phyloP scores from a whole-genome alignment of 257 asterid species.

The Ophiorrhiza pumila region DNA sequence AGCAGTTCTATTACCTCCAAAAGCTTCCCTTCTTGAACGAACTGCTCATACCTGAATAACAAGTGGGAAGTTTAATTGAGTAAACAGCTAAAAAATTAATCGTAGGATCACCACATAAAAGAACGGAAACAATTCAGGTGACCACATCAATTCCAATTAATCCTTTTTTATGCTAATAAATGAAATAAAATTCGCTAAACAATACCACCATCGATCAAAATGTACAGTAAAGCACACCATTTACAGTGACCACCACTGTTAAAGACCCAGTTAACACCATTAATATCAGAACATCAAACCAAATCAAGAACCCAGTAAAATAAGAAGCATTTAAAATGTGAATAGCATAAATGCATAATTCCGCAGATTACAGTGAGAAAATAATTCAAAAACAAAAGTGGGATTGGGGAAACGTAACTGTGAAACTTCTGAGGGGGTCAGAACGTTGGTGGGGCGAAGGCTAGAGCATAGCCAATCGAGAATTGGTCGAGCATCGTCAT shows the following conservation, averaged over 20 bases:
- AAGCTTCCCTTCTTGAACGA: constrained; percentile 79
- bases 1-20: constrained; percentile 56
- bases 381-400: neutral
- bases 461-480: constrained; percentile 98
- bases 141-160: neutral
- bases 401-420: constrained; percentile 44
- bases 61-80: neutral
- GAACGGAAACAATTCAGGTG: neutral
- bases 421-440: constrained; percentile 74
- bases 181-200: no score
- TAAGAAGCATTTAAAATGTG: neutral
- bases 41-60: constrained; percentile 66
- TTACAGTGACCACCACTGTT: neutral
- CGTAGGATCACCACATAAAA: neutral
- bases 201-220: neutral
- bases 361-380: no score
- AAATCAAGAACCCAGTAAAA: neutral
- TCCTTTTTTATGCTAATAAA: neutral
- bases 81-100: neutral
- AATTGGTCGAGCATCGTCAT: constrained; percentile 92
- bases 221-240: neutral
- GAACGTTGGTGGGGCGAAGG: constrained; percentile 92
- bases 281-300: neutral
- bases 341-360: neutral
- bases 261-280: neutral